Percentiles rank a stretch among this genome's conserved stretches.
phyloP scores from a whole-genome alignment of 2,329 filamentous ascomycete species.

The Hymenoscyphus fraxineus region DNA sequence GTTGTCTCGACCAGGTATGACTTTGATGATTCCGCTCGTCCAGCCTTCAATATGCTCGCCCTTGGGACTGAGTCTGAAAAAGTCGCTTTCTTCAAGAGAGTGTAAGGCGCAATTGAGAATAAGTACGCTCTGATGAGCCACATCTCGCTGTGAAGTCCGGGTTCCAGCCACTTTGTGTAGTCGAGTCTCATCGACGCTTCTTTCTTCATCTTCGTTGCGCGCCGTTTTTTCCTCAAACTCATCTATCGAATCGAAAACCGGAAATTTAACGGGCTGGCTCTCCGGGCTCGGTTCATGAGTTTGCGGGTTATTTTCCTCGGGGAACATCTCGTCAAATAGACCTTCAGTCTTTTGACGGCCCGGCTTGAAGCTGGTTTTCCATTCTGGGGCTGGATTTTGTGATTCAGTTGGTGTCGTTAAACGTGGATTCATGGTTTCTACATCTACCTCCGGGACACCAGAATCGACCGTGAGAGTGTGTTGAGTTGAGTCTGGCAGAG shows the following conservation, averaged over 20 bases:
- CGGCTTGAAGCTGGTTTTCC: not conserved
- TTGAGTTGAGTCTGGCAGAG: not conserved
- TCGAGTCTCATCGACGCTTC: not conserved
- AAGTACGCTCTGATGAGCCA: slow-evolving; percentile 37
- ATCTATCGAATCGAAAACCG: slow-evolving; percentile 29
- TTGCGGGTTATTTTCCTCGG: slow-evolving; percentile 42
- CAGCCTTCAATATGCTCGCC: slow-evolving; percentile 65
- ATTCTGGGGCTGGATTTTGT: not conserved
- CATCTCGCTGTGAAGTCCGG: not conserved
- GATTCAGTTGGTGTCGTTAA: not conserved
- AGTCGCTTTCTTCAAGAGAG: slow-evolving; percentile 63
- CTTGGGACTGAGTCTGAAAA: slow-evolving; percentile 61
- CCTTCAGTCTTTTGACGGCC: slow-evolving; percentile 20
- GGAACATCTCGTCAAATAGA: slow-evolving; percentile 51
- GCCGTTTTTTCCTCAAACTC: slow-evolving; percentile 4
- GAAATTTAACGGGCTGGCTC: slow-evolving; percentile 26
- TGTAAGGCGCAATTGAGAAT: slow-evolving; percentile 56
- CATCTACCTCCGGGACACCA: not conserved
- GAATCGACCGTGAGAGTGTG: not conserved
- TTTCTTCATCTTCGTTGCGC: slow-evolving; percentile 3
- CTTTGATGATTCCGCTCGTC: slow-evolving; percentile 58
- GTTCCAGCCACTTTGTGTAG: not conserved
- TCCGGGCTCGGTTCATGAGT: slow-evolving; percentile 10
- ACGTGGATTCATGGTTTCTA: not conserved
- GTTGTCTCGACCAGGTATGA: slow-evolving; percentile 60